Conservation (phyloP, 805 yeast species). For the Ogataea thermomethanolica region DNA sequence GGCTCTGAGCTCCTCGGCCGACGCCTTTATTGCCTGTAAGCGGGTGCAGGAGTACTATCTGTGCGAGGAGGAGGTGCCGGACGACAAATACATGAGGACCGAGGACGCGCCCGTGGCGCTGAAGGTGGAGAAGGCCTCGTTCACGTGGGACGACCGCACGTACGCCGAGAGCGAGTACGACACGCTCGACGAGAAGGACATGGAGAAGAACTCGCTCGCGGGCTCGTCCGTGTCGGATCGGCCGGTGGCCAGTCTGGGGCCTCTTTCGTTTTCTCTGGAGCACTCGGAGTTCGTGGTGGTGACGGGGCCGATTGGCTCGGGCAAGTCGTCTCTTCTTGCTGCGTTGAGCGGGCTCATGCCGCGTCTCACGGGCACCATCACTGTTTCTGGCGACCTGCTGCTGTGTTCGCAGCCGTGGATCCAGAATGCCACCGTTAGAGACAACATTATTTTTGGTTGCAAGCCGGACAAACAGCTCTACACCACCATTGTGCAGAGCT, state of each 20-base stretch:
- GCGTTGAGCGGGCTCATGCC: constrained; percentile 72
- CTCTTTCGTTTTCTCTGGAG: not conserved
- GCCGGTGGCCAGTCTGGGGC: constrained; percentile 3
- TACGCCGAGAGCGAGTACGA: too few species aligned
- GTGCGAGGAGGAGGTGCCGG: constrained; percentile 36
- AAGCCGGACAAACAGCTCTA: constrained; percentile 48
- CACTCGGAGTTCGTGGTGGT: constrained; percentile 60
- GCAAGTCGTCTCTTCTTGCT: constrained; percentile 68
- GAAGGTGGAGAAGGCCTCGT: constrained; percentile 48
- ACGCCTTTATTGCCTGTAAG: constrained; percentile 57
- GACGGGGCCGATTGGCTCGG: constrained; percentile 66
- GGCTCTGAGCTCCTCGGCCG: constrained; percentile 64
- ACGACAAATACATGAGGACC: constrained; percentile 17
- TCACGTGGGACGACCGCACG: constrained; percentile 55
- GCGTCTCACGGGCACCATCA: constrained; percentile 47
- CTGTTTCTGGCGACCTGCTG: constrained; percentile 50
- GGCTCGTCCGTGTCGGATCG: not conserved
- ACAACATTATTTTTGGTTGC: constrained; percentile 67
- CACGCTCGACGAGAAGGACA: not conserved
- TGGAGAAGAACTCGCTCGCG: not conserved
- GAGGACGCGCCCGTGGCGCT: constrained; percentile 40
- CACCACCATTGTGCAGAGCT: constrained; percentile 51
- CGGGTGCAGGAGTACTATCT: constrained; percentile 54
- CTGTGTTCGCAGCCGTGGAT: constrained; percentile 68
- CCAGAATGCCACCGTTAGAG: constrained; percentile 73